Conservation (phyloP, 2,329 filamentous ascomycete species). For the Curvularia sp. region DNA sequence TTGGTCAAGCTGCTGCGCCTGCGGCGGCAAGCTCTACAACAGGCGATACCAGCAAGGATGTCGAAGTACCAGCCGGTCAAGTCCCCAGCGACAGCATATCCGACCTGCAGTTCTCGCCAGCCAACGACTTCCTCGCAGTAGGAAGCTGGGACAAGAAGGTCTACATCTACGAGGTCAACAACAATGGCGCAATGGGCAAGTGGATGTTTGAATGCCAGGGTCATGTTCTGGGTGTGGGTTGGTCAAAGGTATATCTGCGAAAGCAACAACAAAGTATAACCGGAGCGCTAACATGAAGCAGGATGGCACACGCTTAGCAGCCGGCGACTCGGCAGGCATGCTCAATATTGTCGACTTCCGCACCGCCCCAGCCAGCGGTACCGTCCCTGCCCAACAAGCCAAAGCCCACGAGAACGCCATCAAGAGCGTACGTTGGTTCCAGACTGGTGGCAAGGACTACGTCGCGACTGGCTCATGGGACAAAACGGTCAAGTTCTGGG, state of each 20-base stretch:
- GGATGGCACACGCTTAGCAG: slow-evolving; percentile 90
- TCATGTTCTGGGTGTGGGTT: slow-evolving; percentile 83
- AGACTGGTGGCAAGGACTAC: slow-evolving; percentile 72
- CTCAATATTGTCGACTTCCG: slow-evolving; percentile 84
- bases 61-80: slow-evolving; percentile 72
- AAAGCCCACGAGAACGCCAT: slow-evolving; percentile 79
- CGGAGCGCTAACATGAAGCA: slow-evolving; percentile 50
- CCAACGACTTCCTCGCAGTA: slow-evolving; percentile 82
- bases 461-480: slow-evolving; percentile 93
- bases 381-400: slow-evolving; percentile 63
- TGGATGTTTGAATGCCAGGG: slow-evolving; percentile 81
- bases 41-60: slow-evolving; percentile 89
- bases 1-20: slow-evolving; percentile 61
- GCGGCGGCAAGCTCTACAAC: slow-evolving; percentile 72
- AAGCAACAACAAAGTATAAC: background rate
- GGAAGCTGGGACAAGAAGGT: slow-evolving; percentile 98
- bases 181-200: slow-evolving; percentile 82
- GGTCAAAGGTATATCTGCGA: slow-evolving; percentile 74
- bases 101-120: slow-evolving; percentile 81
- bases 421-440: slow-evolving; percentile 71
- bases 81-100: slow-evolving; percentile 86
- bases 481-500: slow-evolving; percentile 91
- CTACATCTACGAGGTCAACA: slow-evolving; percentile 91
- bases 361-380: slow-evolving; percentile 51
- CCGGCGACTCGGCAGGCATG: slow-evolving; percentile 88